Evolutionary conservation across 495 filamentous ascomycete genomes (phyloP).

Genomic region (Annulohypoxylon bovei): DNA sequence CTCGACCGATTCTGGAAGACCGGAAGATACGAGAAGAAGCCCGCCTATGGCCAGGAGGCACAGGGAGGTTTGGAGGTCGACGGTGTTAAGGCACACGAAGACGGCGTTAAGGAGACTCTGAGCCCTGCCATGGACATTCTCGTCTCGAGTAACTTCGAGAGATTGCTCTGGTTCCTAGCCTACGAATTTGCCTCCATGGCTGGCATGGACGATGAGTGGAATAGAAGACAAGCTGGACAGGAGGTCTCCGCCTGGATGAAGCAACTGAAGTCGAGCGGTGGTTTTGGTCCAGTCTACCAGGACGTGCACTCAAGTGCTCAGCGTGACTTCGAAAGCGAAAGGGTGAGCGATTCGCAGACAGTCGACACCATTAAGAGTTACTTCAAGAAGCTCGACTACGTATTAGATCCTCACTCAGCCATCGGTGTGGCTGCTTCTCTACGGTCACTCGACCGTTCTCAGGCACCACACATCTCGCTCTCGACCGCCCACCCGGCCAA

Average conservation of each 20-base stretch:
- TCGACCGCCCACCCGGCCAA: conserved; percentile 96
- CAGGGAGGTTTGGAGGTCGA: conserved; percentile 67
- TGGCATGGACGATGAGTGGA: conserved; percentile 67
- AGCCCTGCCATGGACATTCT: conserved; percentile 97
- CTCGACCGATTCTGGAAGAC: conserved; percentile 85
- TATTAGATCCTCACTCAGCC: conserved; percentile 92
- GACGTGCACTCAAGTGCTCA: conserved; percentile 72
- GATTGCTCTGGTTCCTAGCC: conserved; percentile 92
- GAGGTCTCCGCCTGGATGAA: conserved; percentile 76
- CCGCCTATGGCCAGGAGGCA: conserved; percentile 62
- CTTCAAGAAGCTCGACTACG: conserved; percentile 73
- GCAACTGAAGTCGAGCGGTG: conserved; percentile 78
- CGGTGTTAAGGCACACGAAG: conserved; percentile 71
- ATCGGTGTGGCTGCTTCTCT: conserved; percentile 80
- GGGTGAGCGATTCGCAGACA: conserved; percentile 82
- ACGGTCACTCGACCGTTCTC: conserved; percentile 67
- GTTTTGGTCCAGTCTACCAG: conserved; percentile 76
- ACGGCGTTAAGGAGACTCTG: conserved; percentile 84
- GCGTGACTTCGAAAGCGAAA: conserved; percentile 79
- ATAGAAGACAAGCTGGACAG: conserved; percentile 68
- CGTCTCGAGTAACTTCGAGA: conserved; percentile 94
- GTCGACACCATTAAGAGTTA: conserved; percentile 73
- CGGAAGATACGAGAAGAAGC: conserved; percentile 81
- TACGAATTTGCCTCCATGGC: conserved; percentile 65
- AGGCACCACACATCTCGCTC: conserved; percentile 75